Evolutionary conservation across 139 green algal species (phyloP).

Genomic region (Asterochloris erici): DNA sequence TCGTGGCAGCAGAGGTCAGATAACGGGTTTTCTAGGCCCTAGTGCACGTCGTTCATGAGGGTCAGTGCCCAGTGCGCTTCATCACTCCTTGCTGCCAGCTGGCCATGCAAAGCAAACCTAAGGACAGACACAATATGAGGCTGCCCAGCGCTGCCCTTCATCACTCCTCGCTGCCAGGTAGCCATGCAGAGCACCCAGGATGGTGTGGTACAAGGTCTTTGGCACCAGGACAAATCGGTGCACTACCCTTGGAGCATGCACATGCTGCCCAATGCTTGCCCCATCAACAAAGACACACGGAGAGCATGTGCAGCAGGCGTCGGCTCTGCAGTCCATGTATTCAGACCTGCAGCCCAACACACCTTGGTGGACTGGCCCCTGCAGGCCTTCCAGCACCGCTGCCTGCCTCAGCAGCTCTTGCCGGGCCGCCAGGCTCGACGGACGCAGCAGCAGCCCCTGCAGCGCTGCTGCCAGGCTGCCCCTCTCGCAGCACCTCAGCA

Average conservation of each 20-base stretch:
- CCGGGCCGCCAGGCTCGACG: neutral
- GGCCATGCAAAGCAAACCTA: neutral
- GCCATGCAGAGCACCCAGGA: neutral
- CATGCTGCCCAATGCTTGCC: too few species aligned
- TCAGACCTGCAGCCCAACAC: neutral
- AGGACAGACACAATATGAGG: neutral
- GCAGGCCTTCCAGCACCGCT: neutral
- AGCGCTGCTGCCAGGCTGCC: too few species aligned
- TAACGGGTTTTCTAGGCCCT: constrained; percentile 63
- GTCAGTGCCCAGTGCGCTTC: constrained; percentile 68
- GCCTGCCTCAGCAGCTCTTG: neutral
- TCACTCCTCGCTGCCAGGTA: neutral
- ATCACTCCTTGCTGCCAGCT: constrained; percentile 30
- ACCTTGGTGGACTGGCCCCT: neutral
- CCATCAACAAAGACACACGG: neutral
- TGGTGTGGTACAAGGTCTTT: too few species aligned
- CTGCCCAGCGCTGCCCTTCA: neutral
- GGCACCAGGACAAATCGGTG: too few species aligned
- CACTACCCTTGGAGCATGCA: neutral
- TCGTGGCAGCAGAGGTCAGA: constrained; percentile 29
- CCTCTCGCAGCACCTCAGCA: too few species aligned
- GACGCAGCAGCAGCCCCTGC: too few species aligned
- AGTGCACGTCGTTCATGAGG: constrained; percentile 29
- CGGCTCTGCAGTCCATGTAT: neutral
- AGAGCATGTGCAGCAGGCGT: neutral